Base-by-base conservation (phyloP, 768 basidiomycete genomes). In the Lactifluus volemus region DNA sequence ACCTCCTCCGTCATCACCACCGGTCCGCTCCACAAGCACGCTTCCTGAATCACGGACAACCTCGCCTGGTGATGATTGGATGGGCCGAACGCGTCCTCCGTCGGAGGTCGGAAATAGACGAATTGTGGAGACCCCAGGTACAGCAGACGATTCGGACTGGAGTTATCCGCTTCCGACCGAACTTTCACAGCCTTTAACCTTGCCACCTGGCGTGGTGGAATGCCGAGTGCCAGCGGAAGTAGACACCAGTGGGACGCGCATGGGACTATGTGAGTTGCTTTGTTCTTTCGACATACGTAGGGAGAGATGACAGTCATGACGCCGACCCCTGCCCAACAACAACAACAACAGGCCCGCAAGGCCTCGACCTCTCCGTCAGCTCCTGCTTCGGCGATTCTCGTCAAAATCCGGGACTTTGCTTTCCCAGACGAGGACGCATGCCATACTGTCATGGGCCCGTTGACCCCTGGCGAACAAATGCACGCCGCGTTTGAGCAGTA, bases 381-480 rank as follows among this genome's bases (percentile, higher is more conserved):
- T 50, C 53, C 63, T 14, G 64, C 64, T 49, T 64, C 60, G 29
- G 65, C 67, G 44, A 42, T 55, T 5, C 62, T 74, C 12, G 73
- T 80, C 67, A 75, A 75, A 56, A 78, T 82, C 30, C 77, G 80
- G 19, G 81, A 82, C 67, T 82, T 74, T 63, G 81, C 74, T 11
- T 82, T 74, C 64, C 63, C 74, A 21, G 57, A 67, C 2, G 51
- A 70, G 5, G 81, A 82, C 69, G 71, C 68, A 15, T 75, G 81
- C 7, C 80, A 81, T 67, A 63, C 68, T 5, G 79, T 79, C 9
- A 63, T 64, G 2, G 80, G 79, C 12, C 67, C 74, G 11, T 69
- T 76, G 49, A 74, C 73, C 10, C 80, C 79, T 2, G 86, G 81
- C 15, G 74, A 77, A 14, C 80, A 92, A 73, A 98, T 98, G 96